A percentile compares a stretch with the other conserved stretches of the same genome.
Conservation (phyloP, 2,329 filamentous ascomycete species). For the Sporothrix protearum region DNA sequence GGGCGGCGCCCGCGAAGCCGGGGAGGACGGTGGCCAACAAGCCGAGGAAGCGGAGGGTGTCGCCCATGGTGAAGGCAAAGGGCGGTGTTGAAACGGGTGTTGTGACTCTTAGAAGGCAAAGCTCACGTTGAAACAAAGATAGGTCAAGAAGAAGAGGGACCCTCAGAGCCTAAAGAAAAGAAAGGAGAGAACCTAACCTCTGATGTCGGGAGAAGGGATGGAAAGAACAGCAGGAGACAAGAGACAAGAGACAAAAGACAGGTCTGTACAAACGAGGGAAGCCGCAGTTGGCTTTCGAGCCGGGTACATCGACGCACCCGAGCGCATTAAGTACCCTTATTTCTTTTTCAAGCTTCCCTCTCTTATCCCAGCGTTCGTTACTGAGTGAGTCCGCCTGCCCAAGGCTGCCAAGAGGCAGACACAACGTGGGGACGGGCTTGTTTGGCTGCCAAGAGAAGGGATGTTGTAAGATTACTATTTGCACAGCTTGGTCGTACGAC, state of each 20-base stretch:
- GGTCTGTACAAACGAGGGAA: background rate
- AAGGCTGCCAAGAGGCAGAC: background rate
- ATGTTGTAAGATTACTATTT: background rate
- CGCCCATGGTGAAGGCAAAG: slow-evolving; percentile 22
- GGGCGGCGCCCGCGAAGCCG: background rate
- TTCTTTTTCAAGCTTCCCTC: background rate
- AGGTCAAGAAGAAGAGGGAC: no score
- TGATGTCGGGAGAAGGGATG: background rate
- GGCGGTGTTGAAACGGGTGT: no score
- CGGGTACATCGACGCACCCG: background rate
- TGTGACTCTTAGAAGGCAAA: no score
- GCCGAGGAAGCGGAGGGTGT: slow-evolving; percentile 20
- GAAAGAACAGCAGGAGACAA: background rate
- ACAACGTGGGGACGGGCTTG: background rate
- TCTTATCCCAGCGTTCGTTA: background rate
- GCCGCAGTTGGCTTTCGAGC: background rate
- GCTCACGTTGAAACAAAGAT: no score
- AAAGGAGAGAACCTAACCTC: background rate
- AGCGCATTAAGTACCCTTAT: background rate
- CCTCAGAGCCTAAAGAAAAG: no score
- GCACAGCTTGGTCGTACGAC: background rate
- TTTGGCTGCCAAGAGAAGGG: background rate
- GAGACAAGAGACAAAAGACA: background rate
- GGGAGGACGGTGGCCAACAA: slow-evolving; percentile 6
- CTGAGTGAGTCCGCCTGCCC: no score